A percentile compares a stretch with the other conserved stretches of the same genome.
These are phyloP conservation scores for Candida mattraensis DNA, from an alignment of 805 yeast genomes.

Conservation along the genomic window DNA sequence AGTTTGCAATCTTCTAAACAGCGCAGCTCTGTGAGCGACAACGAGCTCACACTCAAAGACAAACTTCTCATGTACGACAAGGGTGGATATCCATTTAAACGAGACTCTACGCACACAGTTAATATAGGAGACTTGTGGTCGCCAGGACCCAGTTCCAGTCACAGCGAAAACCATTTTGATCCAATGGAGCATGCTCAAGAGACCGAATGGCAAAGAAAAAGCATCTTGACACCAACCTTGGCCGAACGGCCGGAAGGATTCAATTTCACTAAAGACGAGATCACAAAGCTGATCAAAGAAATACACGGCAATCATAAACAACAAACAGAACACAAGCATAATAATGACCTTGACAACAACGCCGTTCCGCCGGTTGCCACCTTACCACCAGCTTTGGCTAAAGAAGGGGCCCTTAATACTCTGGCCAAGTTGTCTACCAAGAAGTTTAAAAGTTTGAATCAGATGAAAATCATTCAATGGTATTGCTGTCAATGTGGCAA, in stretches of 20 bases:
- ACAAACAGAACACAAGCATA: background rate
- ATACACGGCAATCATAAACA: conserved; percentile 11
- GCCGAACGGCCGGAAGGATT: conserved; percentile 11
- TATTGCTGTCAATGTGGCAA: conserved; percentile 35
- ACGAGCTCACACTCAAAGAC: background rate
- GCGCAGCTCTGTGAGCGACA: background rate
- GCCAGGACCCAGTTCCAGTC: background rate
- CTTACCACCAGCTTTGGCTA: background rate
- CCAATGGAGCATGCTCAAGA: conserved; percentile 1
- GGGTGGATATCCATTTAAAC: background rate
- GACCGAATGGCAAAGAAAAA: background rate
- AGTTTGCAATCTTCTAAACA: conserved; percentile 1
- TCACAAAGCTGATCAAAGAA: conserved; percentile 14
- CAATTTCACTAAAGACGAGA: conserved; percentile 16
- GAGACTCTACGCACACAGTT: conserved; percentile 1
- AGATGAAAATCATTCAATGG: conserved; percentile 32
- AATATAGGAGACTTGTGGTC: conserved; percentile 3
- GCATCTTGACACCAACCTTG: conserved; percentile 12
- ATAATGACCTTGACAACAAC: background rate
- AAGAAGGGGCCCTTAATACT: conserved; percentile 9
- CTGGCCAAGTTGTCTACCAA: conserved; percentile 8
- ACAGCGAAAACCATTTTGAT: background rate
- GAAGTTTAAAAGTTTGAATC: conserved; percentile 12
- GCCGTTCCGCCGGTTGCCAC: too few species aligned
- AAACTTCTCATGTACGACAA: background rate